Percentiles rank a stretch among this genome's conserved stretches.
These are phyloP conservation scores for Thelephora aurantiotincta DNA, from an alignment of 768 basidiomycete species.

Conservation along the genomic window DNA sequence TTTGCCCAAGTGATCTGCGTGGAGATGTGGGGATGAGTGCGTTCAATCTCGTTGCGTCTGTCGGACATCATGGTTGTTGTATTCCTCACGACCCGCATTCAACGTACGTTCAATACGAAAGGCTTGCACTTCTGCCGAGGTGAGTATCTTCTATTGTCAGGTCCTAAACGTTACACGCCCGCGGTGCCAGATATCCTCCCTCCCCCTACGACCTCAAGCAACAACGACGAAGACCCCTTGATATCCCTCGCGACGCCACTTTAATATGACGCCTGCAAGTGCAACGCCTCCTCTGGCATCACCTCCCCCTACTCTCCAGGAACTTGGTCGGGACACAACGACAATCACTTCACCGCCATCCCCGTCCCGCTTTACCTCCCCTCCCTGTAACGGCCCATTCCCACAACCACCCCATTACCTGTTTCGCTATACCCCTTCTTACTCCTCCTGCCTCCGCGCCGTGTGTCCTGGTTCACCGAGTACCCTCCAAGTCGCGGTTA, in stretches of 20 bases:
- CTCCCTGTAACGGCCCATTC: constrained; percentile 69
- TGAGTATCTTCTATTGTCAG: constrained; percentile 25
- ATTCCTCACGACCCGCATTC: too few species aligned
- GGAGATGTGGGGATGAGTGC: too few species aligned
- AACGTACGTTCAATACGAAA: too few species aligned
- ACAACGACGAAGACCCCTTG: constrained; percentile 8
- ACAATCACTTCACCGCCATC: constrained; percentile 56
- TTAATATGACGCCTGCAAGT: constrained; percentile 32
- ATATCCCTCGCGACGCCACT: constrained; percentile 10
- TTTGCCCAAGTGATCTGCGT: too few species aligned
- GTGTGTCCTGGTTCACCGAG: constrained; percentile 69
- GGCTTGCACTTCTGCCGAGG: too few species aligned
- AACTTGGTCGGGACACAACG: constrained; percentile 62
- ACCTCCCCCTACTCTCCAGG: constrained; percentile 55
- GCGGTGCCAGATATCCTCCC: constrained; percentile 34
- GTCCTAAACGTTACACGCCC: too few species aligned
- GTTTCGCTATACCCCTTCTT: constrained; percentile 60
- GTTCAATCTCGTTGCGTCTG: too few species aligned
- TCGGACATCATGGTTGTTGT: too few species aligned
- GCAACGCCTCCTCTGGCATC: constrained; percentile 61
- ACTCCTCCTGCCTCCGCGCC: constrained; percentile 66
- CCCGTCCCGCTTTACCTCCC: constrained; percentile 64
- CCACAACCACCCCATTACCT: constrained; percentile 71
- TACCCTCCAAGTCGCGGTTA: constrained; percentile 72
- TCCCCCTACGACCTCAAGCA: constrained; percentile 8